Evolutionary conservation across 2,329 filamentous ascomycete species (phyloP), one percentile per base, ranked within the genome.

Genomic region (Curvularia lunata): DNA sequence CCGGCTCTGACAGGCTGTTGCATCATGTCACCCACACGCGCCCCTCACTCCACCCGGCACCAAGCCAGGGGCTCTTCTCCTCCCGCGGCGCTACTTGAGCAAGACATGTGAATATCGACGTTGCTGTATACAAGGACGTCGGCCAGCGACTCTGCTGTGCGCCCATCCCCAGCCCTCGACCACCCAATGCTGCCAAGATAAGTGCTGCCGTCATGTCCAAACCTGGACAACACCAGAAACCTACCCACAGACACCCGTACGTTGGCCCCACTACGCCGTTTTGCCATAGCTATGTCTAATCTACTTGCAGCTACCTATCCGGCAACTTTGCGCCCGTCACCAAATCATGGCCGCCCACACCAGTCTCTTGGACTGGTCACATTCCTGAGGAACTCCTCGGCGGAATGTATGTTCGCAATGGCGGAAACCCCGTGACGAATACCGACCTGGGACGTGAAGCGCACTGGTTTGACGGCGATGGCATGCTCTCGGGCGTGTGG

Each of bases 381-480:
- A 86, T 91, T 48, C 88, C 89, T 1, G 61, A 76, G n/a, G 88
- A 90, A 59, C 80, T 91, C 40, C 81, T 82, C 8, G 88, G 87
- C 1, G 88, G 88, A 12, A 84, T 91, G 73, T 91, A 91, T 67
- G 85, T 91, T 27, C 85, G 88, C 16, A 91, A 91, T 69, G 88
- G 89, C 40, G 86, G 85, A 27, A 91, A 91, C 66, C 88, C 88
- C 5, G 79, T 88, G 7, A 82, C 82, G 27, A 87, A 90, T 56
- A 79, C 84, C 21, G 84, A 88, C 52, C 72, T 85, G 2, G 83
- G 82, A 38, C 81, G 86, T 61, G 86, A 89, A 68, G 83, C 86
- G 8, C 88, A 91, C 69, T 91, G 88, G 88, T 91, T 91, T 60
- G 89, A 91, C 64, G 88, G 89, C 30, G 88, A 91, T 70, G 89